A percentile compares a stretch with the other conserved stretches of the same genome.
phyloP scores from a whole-genome alignment of 179 eudicot genomes.

The Dionaea muscipula region DNA sequence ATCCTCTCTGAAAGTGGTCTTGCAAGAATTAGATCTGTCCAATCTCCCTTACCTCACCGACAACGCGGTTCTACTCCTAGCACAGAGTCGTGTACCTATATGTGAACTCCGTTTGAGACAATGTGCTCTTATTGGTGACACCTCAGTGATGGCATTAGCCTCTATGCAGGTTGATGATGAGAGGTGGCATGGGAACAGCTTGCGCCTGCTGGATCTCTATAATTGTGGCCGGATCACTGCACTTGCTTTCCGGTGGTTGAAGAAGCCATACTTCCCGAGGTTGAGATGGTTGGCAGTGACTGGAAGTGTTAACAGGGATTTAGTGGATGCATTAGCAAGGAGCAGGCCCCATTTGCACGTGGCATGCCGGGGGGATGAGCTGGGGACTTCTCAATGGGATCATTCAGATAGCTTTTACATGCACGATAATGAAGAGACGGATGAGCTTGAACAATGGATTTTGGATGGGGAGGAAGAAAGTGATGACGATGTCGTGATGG shows the following conservation, averaged over 20 bases:
- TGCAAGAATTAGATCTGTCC: slow-evolving; percentile 77
- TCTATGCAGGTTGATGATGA: slow-evolving; percentile 72
- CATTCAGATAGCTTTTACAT: slow-evolving; percentile 44
- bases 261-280: slow-evolving; percentile 85
- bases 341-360: slow-evolving; percentile 67
- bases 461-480: slow-evolving; percentile 46
- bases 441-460: slow-evolving; percentile 74
- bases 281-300: slow-evolving; percentile 86
- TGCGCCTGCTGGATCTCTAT: slow-evolving; percentile 66
- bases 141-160: slow-evolving; percentile 80
- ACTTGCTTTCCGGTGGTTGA: slow-evolving; percentile 72
- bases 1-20: slow-evolving; percentile 27
- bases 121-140: slow-evolving; percentile 78
- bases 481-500: slow-evolving; percentile 26
- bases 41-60: slow-evolving; percentile 72
- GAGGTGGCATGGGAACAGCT: slow-evolving; percentile 60
- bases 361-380: slow-evolving; percentile 71
- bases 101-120: slow-evolving; percentile 72
- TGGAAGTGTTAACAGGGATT: slow-evolving; percentile 51
- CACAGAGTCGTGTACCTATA: slow-evolving; percentile 49
- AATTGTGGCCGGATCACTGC: slow-evolving; percentile 76
- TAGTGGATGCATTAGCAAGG: slow-evolving; percentile 62
- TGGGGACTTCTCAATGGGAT: slow-evolving; percentile 71
- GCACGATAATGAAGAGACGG: slow-evolving; percentile 72
- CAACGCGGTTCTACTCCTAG: slow-evolving; percentile 51